A percentile compares a stretch with the other conserved stretches of the same genome.
Evolutionary conservation across 164 flowering plant genomes (phyloP).

Genomic region (Vitis rotundifolia): DNA sequence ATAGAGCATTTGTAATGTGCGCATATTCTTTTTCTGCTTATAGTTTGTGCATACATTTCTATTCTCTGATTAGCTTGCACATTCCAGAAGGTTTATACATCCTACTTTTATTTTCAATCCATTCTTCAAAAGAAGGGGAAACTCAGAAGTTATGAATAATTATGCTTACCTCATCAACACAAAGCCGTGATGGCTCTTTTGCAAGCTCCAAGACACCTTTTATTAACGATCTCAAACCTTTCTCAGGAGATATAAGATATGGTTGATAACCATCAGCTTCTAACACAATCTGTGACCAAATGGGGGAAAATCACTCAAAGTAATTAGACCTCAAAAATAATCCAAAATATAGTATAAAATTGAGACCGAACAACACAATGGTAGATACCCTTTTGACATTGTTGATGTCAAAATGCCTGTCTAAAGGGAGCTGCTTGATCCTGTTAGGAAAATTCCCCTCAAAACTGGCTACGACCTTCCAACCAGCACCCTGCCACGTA

Average conservation of each 20-base stretch:
- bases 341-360: not conserved
- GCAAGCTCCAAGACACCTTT: conserved; percentile 92
- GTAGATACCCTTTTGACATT: conserved; percentile 87
- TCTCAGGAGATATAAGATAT: conserved; percentile 98
- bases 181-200: conserved; percentile 93
- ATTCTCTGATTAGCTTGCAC: no score
- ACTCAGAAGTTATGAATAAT: not conserved
- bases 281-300: conserved; percentile 71
- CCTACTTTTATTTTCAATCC: no score
- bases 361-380: not conserved
- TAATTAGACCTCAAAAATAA: not conserved
- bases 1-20: no score
- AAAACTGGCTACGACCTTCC: conserved; percentile 98
- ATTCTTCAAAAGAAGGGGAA: not conserved
- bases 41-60: no score
- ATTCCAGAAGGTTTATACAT: no score
- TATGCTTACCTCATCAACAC: conserved; percentile 90
- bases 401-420: conserved; percentile 93
- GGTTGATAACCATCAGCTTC: conserved; percentile 99
- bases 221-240: conserved; percentile 90
- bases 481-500: conserved; percentile 77
- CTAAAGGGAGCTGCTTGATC: conserved; percentile 96
- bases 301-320: not conserved
- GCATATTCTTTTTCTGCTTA: no score
- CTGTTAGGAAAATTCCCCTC: conserved; percentile 97